These are phyloP conservation scores for Leccinum griseonigrum DNA, from an alignment of 1,284 basidiomycete species.

Conservation along the genomic window DNA sequence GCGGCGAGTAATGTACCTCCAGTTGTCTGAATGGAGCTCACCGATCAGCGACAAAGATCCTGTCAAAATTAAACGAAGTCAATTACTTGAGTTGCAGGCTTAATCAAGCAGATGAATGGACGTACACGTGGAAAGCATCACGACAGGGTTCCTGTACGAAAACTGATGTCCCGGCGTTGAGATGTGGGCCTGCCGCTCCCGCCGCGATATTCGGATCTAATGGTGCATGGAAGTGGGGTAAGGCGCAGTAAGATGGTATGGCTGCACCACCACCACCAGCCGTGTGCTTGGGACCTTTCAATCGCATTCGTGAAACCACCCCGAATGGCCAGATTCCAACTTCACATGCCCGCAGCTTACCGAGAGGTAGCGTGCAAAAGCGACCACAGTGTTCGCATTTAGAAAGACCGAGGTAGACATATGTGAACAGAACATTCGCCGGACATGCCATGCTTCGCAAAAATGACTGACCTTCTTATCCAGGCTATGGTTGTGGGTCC, in stretches of 20 bases:
- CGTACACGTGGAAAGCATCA: constrained; percentile 34
- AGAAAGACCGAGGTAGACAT: background rate
- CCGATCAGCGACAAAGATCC: constrained; percentile 31
- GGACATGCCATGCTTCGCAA: constrained; percentile 45
- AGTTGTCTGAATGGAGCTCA: background rate
- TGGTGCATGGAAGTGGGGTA: constrained; percentile 54
- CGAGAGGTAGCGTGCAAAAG: constrained; percentile 55
- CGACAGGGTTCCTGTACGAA: constrained; percentile 52
- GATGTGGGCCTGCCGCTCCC: constrained; percentile 43
- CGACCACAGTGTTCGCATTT: constrained; percentile 58
- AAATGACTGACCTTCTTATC: constrained; percentile 45
- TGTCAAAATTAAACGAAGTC: constrained; percentile 7
- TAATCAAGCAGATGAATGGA: background rate
- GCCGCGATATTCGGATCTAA: constrained; percentile 28
- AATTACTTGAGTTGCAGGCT: background rate
- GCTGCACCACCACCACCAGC: constrained; percentile 37
- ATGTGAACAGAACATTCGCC: background rate
- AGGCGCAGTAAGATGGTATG: constrained; percentile 53
- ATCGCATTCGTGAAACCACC: background rate
- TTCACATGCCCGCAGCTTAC: constrained; percentile 30
- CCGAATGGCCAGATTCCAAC: rapidly evolving
- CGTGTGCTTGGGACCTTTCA: constrained; percentile 45
- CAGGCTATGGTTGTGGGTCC: constrained; percentile 50
- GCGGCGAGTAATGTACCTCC: background rate
- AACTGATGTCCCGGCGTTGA: constrained; percentile 50